phyloP scores from a whole-genome alignment of 495 filamentous ascomycete genomes.

The Margaritispora aquatica region DNA sequence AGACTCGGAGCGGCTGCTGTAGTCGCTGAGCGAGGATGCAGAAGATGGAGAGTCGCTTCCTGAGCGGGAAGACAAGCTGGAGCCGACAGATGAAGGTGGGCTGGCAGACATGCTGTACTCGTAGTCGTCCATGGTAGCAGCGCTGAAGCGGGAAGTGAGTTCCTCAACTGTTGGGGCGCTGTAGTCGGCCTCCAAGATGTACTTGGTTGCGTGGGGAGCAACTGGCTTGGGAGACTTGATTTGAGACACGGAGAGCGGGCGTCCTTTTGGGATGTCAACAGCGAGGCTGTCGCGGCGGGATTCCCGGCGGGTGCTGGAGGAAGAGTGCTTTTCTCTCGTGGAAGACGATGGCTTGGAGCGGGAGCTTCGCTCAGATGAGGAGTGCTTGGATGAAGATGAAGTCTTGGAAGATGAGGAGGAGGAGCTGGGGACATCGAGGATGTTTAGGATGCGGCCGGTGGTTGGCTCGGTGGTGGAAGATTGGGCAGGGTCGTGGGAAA shows the following conservation, averaged over 20 bases:
- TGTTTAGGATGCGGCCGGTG: conserved; percentile 88
- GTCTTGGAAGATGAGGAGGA: conserved; percentile 40
- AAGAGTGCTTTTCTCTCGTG: conserved; percentile 24
- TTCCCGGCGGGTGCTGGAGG: conserved; percentile 20
- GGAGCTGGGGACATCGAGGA: conserved; percentile 51
- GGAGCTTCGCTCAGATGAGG: conserved; percentile 29
- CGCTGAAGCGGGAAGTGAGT: conserved; percentile 65
- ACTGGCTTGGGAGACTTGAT: conserved; percentile 88
- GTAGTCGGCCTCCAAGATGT: conserved; percentile 76
- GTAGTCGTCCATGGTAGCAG: conserved; percentile 65
- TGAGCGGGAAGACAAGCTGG: conserved; percentile 69
- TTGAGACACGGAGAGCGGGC: conserved; percentile 77
- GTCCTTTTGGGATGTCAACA: conserved; percentile 73
- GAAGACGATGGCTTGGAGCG: conserved; percentile 17
- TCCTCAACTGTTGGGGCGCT: conserved; percentile 60
- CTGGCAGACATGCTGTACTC: conserved; percentile 47
- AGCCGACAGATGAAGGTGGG: conserved; percentile 67
- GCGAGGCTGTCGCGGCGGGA: conserved; percentile 35
- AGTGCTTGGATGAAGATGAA: conserved; percentile 37
- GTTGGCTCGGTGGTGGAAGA: conserved; percentile 90
- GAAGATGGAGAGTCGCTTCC: conserved; percentile 66
- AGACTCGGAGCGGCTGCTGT: conserved; percentile 44
- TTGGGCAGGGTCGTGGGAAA: conserved; percentile 92
- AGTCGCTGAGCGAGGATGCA: conserved; percentile 66
- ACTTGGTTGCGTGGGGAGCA: conserved; percentile 75